Conservation (phyloP, 2,329 filamentous ascomycete species). For the Penicillium crustosum region DNA sequence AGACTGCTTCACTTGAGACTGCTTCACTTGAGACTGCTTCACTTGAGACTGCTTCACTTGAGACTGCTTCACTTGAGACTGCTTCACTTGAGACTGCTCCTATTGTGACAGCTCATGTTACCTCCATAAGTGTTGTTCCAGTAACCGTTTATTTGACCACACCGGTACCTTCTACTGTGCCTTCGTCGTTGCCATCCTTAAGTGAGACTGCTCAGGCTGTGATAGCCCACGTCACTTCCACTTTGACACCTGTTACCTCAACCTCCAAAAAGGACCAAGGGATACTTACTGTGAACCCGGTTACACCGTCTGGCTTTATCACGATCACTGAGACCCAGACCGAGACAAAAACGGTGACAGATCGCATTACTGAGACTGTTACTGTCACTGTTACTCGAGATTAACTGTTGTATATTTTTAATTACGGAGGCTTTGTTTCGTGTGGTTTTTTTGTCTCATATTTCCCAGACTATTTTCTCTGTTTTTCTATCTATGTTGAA, state of each 20-base stretch:
- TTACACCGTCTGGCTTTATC: conserved; percentile 17
- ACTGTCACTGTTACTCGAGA: conserved; percentile 8
- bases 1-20: background rate
- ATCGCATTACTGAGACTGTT: conserved; percentile 11
- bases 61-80: background rate
- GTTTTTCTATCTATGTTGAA: background rate
- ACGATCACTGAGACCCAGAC: conserved; percentile 16
- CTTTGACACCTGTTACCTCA: background rate
- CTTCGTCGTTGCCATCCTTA: background rate
- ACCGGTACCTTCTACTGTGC: background rate
- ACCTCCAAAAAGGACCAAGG: background rate
- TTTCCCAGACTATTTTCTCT: background rate
- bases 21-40: background rate
- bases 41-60: background rate
- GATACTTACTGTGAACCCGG: conserved; percentile 12
- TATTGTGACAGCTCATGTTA: background rate
- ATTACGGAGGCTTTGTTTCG: background rate
- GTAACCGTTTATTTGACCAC: background rate
- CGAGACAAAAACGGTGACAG: conserved; percentile 18
- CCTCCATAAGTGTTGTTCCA: background rate
- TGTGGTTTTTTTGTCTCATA: background rate
- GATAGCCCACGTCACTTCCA: background rate
- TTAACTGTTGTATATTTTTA: background rate
- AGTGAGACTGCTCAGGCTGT: background rate
- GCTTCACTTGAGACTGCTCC: background rate